Evolutionary conservation across 2,329 filamentous ascomycete genomes (phyloP), one percentile per base, ranked within the genome.

Genomic region (Nannizziopsis arthrosporioides): DNA sequence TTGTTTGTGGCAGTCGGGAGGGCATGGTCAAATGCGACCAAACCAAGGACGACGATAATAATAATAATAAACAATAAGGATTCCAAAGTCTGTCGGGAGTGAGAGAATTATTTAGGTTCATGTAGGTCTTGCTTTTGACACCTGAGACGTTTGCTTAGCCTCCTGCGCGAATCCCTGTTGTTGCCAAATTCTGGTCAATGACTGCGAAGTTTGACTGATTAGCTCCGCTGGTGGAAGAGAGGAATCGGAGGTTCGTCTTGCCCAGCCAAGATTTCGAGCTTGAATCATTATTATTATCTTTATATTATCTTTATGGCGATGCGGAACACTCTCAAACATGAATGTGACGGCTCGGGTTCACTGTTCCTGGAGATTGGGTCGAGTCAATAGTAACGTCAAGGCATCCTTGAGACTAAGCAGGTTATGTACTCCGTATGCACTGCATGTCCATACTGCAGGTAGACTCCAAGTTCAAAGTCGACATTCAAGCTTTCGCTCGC

Each of bases 241-340:
- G 7, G 22, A 3, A 27, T 27, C 22, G 7, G 22, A 27, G 22
- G 22, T 27, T 27, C 22, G 22, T 27, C 22, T 27, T 27, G 22
- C 22, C 22, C 22, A 27, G 22, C 22, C 22, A 27, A 7, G 7
- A 27, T 27, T 27, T 27, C 4, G 22, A 27, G 22, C 22, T n/a
- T 27, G 22, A 27, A 7, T 27, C 22, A 27, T 27, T 27, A 27
- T 27, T 27, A 3, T 7, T 7, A 27, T 3, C 22, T 4, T 36
- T 4, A 4, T 36, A 36, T 36, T 36, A 36, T 36, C 15, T 3
- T 15, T 10, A 12, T 15, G 34, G 35, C 17, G 37, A 38, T 39
- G 17, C 37, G 42, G 42, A 38, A 47, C 45, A 47, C 42, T 37
- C 45, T 47, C 45, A 47, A 47, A 47, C 45, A 47, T 22, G 45